Evolutionary conservation across 768 basidiomycete genomes (phyloP), one percentile per base, ranked within the genome.

Genomic region (Leccinum disarticulatum): DNA sequence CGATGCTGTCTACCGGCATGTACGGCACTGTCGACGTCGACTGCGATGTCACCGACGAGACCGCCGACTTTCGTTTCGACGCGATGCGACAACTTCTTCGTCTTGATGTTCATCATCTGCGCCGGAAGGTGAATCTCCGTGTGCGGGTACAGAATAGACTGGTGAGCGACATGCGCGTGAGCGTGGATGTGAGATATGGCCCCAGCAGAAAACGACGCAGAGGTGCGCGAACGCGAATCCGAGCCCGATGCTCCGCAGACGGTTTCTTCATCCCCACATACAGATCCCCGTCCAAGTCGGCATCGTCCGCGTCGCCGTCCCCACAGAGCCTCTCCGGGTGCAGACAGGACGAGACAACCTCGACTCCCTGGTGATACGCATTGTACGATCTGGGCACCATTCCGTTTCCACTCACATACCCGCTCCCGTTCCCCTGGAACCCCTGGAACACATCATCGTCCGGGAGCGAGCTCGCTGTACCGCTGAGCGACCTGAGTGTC

Each of bases 141-240:
- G 9, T 69, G 66, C 2, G 70, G 66, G 46, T 75, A 70, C 1
- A 71, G 64, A 9, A 61, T 52, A 38, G 63, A 67, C 33, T 69
- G 71, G 25, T 72, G 73, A 10, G 65, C 60, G 33, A 63, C 52
- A 38, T 65, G 70, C 43, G 71, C 4, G 4, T 46, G 68, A 52
- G 69, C 67, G 57, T 73, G 73, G n/a, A 55, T 55, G 51, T 65
- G 54, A 19, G 61, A 51, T 30, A 54, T n/a, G 47, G 66, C 69
- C 27, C 69, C 66, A 31, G 65, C 61, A 27, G 79, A 79, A 28
- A 74, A 50, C 0, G 83, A 84, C 4, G 81, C 72, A 5, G 86
- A 86, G 0, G 87, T 87, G 33, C 83, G 80, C 4, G 86, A 87
- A 36, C 80, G 82, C 4, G 84, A 86, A 59, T 86, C 83, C 0